These are phyloP conservation scores for Mortierella sp. DNA, from an alignment of 371 early-diverging fungal species.

Conservation along the genomic window DNA sequence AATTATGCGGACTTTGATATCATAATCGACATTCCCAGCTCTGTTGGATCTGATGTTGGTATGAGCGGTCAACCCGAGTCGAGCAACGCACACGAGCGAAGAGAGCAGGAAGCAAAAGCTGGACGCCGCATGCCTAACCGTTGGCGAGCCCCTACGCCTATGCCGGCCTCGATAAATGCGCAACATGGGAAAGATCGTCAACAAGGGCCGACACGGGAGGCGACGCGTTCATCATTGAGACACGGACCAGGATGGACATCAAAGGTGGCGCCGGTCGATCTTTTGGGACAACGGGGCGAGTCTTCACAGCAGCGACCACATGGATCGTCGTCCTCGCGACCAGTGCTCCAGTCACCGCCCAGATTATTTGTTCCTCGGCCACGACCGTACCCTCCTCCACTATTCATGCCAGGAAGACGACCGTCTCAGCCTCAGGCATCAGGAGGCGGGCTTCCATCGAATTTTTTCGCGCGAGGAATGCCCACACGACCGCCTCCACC, in stretches of 20 bases:
- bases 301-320: background rate
- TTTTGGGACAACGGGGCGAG: background rate
- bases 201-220: background rate
- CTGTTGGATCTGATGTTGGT: constrained; percentile 2
- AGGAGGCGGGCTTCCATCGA: background rate
- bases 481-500: background rate
- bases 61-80: constrained; percentile 3
- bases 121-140: background rate
- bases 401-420: background rate
- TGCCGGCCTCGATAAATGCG: background rate
- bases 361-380: background rate
- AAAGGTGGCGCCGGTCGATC: background rate
- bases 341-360: background rate
- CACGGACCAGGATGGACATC: background rate
- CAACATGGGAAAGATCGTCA: background rate
- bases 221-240: background rate
- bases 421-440: background rate
- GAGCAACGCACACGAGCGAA: background rate
- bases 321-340: background rate
- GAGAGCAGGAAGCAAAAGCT: background rate
- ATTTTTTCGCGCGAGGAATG: background rate
- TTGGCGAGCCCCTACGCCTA: background rate
- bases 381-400: background rate
- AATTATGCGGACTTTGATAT: background rate
- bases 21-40: constrained; percentile 2